Evolutionary conservation across 2,329 filamentous ascomycete species (phyloP), one percentile per base, ranked within the genome.

Genomic region (Colletotrichum noveboracense): DNA sequence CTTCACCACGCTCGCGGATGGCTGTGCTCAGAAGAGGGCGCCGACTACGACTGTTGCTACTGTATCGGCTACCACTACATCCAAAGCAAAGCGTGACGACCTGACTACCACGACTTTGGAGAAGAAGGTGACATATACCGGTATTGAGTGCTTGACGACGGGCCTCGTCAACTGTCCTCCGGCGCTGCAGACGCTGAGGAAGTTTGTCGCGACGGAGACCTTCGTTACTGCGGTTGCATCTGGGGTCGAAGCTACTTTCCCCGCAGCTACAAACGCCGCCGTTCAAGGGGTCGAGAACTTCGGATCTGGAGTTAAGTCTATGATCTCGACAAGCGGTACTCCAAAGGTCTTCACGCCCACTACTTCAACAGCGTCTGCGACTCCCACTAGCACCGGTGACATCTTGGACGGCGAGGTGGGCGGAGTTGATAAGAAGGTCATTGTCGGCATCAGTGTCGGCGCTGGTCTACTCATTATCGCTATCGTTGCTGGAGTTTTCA

Each of bases 381-480:
- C 14, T 12, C 34, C 74, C 24, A 36, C 71, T 2, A 21, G 7
- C 13, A 13, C 18, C 3, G 26, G 24, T 18, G 75, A 79, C 4
- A 67, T 78, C 8, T 28, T 83, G 1, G 72, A 83, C 6, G 81
- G 79, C 0, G 76, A 80, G 34, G 80, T 81, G 2, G 74, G 80
- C 2, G 85, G 86, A 0, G 83, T 86, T 4, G 83, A 82, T n/a
- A 88, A 86, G 34, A 85, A 85, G 26, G 69, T 89, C 38, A 86
- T 90, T 60, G 83, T 90, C 30, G 89, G 89, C 5, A 79, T 90
- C 2, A 85, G 84, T 55, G 84, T 90, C 2, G 89, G 89, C 1
- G 66, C 88, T 12, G 87, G 87, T 2, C 80, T 88, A 0, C 84
- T 87, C 0, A 77, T 85, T 4, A 26, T 90, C 5, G 74, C 81